phyloP scores from a whole-genome alignment of 108 stramenopile genomes.

The Nitzschia putrida region DNA sequence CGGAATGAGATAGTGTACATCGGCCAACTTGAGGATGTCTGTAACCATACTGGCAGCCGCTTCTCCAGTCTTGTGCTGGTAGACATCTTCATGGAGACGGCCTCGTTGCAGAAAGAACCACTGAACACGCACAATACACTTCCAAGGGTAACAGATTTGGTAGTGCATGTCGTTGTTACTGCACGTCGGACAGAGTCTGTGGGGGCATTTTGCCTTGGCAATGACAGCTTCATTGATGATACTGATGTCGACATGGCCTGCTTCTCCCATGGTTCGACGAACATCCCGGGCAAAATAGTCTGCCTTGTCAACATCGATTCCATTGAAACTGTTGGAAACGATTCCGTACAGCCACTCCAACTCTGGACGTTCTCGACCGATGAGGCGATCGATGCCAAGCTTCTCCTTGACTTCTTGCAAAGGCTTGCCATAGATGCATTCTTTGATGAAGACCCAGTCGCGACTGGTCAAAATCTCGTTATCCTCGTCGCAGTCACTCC shows the following conservation, averaged over 20 bases:
- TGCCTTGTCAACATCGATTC: slow-evolving; percentile 93
- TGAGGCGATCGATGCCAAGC: slow-evolving; percentile 12
- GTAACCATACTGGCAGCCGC: slow-evolving; percentile 73
- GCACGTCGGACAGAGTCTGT: slow-evolving; percentile 38
- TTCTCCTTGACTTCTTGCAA: slow-evolving; percentile 11
- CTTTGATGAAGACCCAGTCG: slow-evolving; percentile 89
- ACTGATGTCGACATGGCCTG: slow-evolving; percentile 47
- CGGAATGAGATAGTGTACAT: slow-evolving; percentile 57
- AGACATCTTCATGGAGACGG: slow-evolving; percentile 73
- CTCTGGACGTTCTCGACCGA: slow-evolving; percentile 51
- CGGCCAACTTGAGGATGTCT: slow-evolving; percentile 75
- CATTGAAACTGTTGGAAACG: slow-evolving; percentile 84
- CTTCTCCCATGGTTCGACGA: slow-evolving; percentile 36
- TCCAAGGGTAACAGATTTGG: slow-evolving; percentile 89
- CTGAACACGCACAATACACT: slow-evolving; percentile 57
- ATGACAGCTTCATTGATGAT: slow-evolving; percentile 74
- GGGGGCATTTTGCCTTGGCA: slow-evolving; percentile 60
- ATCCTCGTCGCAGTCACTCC: slow-evolving; percentile 27
- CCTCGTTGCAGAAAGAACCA: slow-evolving; percentile 77
- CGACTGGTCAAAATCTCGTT: slow-evolving; percentile 66
- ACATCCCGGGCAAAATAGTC: slow-evolving; percentile 92
- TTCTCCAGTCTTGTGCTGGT: slow-evolving; percentile 81
- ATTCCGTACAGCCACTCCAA: slow-evolving; percentile 92
- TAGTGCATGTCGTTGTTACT: slow-evolving; percentile 43
- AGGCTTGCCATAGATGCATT: slow-evolving; percentile 43